Percentiles rank a stretch among this genome's conserved stretches.
phyloP scores from a whole-genome alignment of 2,329 filamentous ascomycete genomes.

The Fusarium dimerum region DNA sequence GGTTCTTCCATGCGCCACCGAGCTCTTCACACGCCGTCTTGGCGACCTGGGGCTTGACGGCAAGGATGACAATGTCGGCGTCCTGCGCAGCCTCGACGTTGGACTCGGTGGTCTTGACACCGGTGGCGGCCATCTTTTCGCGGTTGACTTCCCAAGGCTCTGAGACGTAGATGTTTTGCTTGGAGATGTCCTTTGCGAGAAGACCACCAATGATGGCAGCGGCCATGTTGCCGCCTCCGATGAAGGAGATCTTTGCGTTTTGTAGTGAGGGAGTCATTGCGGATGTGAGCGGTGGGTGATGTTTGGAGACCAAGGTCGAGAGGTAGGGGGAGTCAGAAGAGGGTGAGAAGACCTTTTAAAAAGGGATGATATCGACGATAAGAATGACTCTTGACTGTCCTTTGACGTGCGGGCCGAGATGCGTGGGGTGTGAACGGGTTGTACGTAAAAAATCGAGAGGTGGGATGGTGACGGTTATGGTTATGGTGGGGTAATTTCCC shows the following conservation, averaged over 20 bases:
- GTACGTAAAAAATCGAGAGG: too few species aligned
- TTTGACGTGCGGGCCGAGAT: too few species aligned
- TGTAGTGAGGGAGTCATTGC: slow-evolving; percentile 31
- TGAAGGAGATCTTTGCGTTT: slow-evolving; percentile 38
- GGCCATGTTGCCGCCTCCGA: slow-evolving; percentile 54
- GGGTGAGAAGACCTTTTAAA: not conserved
- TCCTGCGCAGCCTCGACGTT: slow-evolving; percentile 46
- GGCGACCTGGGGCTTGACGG: slow-evolving; percentile 54
- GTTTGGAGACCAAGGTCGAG: not conserved
- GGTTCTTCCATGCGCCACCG: slow-evolving; percentile 38
- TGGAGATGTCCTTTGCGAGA: slow-evolving; percentile 43
- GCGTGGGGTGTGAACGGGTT: too few species aligned
- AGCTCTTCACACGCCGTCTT: slow-evolving; percentile 49
- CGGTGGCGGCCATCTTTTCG: slow-evolving; percentile 46
- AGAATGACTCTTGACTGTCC: too few species aligned
- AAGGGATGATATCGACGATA: not conserved
- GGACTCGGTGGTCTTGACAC: slow-evolving; percentile 47
- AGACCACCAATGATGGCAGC: slow-evolving; percentile 53
- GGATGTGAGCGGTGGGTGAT: not conserved
- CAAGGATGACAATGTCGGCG: slow-evolving; percentile 49
- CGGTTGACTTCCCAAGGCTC: slow-evolving; percentile 57
- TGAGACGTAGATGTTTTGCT: slow-evolving; percentile 48
- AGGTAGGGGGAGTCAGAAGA: not conserved
- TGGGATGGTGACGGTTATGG: too few species aligned
- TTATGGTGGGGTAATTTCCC: too few species aligned